phyloP scores from a whole-genome alignment of 768 basidiomycete genomes.

The Naematelia aurantialba region DNA sequence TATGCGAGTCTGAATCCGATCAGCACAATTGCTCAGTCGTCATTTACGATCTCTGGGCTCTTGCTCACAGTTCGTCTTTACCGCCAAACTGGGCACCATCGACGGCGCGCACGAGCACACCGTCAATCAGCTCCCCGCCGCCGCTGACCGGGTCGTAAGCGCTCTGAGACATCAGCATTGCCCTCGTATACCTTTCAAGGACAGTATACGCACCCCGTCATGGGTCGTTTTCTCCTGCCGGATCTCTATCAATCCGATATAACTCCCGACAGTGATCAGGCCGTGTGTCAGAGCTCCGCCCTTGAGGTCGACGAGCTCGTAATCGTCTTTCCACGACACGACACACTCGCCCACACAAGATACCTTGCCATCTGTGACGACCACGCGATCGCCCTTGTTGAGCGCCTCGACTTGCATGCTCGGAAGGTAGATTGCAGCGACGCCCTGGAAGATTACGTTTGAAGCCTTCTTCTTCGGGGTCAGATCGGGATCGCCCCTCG shows the following conservation, averaged over 20 bases:
- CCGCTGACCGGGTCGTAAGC: constrained; percentile 52
- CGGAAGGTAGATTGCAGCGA: constrained; percentile 55
- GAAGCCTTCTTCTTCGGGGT: constrained; percentile 52
- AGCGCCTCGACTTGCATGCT: constrained; percentile 15
- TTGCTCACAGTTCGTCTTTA: constrained; percentile 66
- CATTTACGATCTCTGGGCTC: constrained; percentile 36
- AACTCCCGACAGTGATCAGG: constrained; percentile 63
- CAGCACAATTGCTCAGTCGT: constrained; percentile 9
- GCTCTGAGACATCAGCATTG: constrained; percentile 16
- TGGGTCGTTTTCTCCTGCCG: constrained; percentile 61
- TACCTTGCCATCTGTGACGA: constrained; percentile 59
- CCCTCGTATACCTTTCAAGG: neutral
- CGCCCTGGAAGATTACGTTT: constrained; percentile 64
- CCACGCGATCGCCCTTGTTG: constrained; percentile 45
- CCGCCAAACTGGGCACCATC: constrained; percentile 71
- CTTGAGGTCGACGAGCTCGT: constrained; percentile 59
- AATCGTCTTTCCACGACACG: constrained; percentile 20
- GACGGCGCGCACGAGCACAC: constrained; percentile 58
- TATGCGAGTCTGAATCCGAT: constrained; percentile 64
- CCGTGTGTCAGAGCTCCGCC: constrained; percentile 63
- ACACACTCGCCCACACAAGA: constrained; percentile 54
- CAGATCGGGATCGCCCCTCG: constrained; percentile 74
- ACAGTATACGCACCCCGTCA: constrained; percentile 56
- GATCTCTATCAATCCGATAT: constrained; percentile 70
- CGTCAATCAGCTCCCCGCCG: constrained; percentile 51